phyloP scores from a whole-genome alignment of 192 early-diverging fungal species.

The Dimargaris cristalligena region DNA sequence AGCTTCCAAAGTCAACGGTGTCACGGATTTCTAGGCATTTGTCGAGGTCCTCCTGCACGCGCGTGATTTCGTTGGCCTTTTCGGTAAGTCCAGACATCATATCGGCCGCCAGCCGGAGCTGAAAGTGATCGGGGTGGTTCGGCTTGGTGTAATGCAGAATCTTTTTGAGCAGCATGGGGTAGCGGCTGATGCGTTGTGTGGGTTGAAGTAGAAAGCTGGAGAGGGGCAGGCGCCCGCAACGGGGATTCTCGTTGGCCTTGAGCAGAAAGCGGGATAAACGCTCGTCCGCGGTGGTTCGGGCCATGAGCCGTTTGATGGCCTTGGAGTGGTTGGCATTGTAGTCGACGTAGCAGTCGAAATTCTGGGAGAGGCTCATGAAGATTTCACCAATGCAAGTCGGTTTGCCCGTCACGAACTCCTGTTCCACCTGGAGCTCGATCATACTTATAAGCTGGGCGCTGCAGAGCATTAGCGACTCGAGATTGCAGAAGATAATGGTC shows the following conservation, averaged over 20 bases:
- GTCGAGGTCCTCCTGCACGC: slow-evolving; percentile 1
- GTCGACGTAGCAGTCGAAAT: slow-evolving; percentile 1
- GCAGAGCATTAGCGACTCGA: slow-evolving; percentile 3
- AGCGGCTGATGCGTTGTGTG: not conserved
- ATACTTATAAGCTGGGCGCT: slow-evolving; percentile 5
- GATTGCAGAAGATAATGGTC: not conserved
- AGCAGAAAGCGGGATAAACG: not conserved
- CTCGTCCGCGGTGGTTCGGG: not conserved
- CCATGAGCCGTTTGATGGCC: not conserved
- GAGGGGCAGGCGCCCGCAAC: not conserved
- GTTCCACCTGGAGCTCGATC: not conserved
- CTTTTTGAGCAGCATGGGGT: slow-evolving; percentile 1
- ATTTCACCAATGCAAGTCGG: slow-evolving; percentile 5
- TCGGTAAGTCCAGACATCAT: slow-evolving; percentile 6
- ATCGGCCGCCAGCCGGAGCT: slow-evolving; percentile 8
- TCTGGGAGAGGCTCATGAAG: slow-evolving; percentile 1
- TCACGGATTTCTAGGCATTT: slow-evolving; percentile 2
- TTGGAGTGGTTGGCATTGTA: slow-evolving; percentile 5
- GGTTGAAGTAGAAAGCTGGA: slow-evolving; percentile 8
- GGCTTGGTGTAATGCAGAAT: not conserved
- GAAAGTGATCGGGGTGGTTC: slow-evolving; percentile 6
- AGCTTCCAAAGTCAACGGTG: not conserved
- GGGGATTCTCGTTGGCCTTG: not conserved
- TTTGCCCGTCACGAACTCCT: not conserved
- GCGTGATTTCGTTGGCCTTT: slow-evolving; percentile 8